These are phyloP conservation scores for Wickerhamiella lipophila DNA, from an alignment of 805 yeast genomes.

Conservation along the genomic window DNA sequence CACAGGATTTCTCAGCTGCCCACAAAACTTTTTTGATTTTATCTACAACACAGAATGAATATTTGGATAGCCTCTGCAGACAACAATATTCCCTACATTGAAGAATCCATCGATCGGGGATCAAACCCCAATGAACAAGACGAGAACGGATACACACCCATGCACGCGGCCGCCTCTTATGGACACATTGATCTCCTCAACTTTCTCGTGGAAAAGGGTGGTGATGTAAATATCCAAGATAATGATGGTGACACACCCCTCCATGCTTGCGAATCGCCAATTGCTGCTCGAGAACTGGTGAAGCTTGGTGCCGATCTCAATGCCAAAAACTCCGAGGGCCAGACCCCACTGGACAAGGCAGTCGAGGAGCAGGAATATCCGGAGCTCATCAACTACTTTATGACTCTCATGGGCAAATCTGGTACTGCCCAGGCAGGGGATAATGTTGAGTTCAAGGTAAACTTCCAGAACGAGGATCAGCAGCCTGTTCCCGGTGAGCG, in stretches of 20 bases:
- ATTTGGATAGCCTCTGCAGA: slow-evolving; percentile 96
- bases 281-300: slow-evolving; percentile 51
- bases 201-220: slow-evolving; percentile 47
- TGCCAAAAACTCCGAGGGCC: slow-evolving; percentile 56
- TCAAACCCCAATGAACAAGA: slow-evolving; percentile 64
- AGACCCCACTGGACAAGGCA: slow-evolving; percentile 58
- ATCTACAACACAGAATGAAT: no score
- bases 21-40: background rate
- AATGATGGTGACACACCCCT: slow-evolving; percentile 90
- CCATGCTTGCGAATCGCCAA: slow-evolving; percentile 71
- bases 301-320: slow-evolving; percentile 57
- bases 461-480: slow-evolving; percentile 25
- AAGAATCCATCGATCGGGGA: slow-evolving; percentile 36
- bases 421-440: slow-evolving; percentile 20
- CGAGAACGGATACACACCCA: slow-evolving; percentile 89
- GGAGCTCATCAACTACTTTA: slow-evolving; percentile 56
- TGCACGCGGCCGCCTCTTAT: slow-evolving; percentile 96
- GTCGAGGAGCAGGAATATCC: slow-evolving; percentile 71
- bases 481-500: slow-evolving; percentile 31
- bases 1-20: no score
- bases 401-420: slow-evolving; percentile 31
- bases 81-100: slow-evolving; percentile 49
- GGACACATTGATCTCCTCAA: slow-evolving; percentile 60
- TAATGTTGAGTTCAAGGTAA: slow-evolving; percentile 20
- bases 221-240: slow-evolving; percentile 73